Base-by-base conservation (phyloP, 306 rosid genomes). In the Luffa acutangula region DNA sequence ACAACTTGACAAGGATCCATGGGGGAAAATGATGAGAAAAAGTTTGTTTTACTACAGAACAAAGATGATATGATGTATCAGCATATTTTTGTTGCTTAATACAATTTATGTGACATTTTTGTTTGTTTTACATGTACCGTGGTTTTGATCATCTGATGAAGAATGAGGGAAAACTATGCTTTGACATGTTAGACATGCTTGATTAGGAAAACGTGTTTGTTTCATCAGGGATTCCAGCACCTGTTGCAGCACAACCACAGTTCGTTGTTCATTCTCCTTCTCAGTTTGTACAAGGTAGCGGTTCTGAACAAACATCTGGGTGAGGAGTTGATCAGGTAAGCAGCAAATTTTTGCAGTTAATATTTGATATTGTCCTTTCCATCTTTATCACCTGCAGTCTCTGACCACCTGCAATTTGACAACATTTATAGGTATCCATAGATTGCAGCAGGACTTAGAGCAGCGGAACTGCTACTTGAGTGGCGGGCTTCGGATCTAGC, bases 381-480 rank as follows among this genome's bases (percentile, higher is more conserved):
- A 57, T 84, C 73, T 83, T 36, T 57, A 21, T 77, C 78, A 66
- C 56, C 63, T n/a, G 37, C 52, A 51, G 53, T 78, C 25, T 75
- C 65, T 80, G 76, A 57, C 81, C 37, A 20, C 87, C 33, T 11
- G 46, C 37, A 51, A 75, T 59, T 63, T 56, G 71, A 75, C 25
- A 53, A 66, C 34, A 41, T 58, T 66, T 79, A 73, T 87, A 92
- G 97, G 90, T 89, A 85, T 88, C 89, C 87, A 86, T 91, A 86
- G 92, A 89, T 89, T 94, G 96, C 97, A 88, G 97, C 98, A 94
- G 97, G 98, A 89, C 96, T 88, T 89, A 89, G 96, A 90, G 94
- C 93, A 89, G 93, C 86, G 91, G 92, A 85, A 87, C 98, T 94
- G 98, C 96, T 91, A 92, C 97, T 82, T 88, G 91, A 87, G 93